Conservation (phyloP, 2,329 filamentous ascomycete genomes). For the Trichothecium roseum region DNA sequence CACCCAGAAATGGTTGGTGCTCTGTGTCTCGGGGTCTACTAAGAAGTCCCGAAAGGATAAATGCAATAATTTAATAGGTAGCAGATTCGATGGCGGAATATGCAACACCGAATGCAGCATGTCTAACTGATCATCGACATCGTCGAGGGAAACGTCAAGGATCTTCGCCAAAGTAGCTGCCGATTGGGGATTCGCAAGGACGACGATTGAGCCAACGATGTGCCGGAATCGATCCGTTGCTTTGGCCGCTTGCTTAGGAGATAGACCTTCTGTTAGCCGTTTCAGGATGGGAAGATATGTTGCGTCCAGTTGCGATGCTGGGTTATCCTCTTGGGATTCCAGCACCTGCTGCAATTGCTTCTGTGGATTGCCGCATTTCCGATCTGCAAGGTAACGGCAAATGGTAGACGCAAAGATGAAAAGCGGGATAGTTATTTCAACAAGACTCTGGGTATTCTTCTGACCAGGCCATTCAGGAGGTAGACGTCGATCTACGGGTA, state of each 20-base stretch:
- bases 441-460: constrained; percentile 6
- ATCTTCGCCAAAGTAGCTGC: too few species aligned
- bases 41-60: background rate
- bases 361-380: constrained; percentile 9
- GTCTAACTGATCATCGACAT: too few species aligned
- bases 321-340: too few species aligned
- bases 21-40: background rate
- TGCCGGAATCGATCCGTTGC: background rate
- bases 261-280: too few species aligned
- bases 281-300: too few species aligned
- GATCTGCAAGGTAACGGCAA: constrained; percentile 16
- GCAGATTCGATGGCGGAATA: too few species aligned
- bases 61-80: background rate
- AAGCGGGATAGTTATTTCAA: constrained; percentile 18
- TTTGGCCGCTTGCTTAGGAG: background rate
- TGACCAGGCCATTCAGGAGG: constrained; percentile 11
- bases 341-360: background rate
- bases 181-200: too few species aligned
- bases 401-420: constrained; percentile 24
- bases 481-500: too few species aligned
- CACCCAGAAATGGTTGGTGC: background rate
- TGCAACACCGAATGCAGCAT: too few species aligned
- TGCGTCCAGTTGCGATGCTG: too few species aligned
- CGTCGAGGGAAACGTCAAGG: too few species aligned
- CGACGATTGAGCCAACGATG: background rate